phyloP scores from a whole-genome alignment of 2,329 filamentous ascomycete species.

The Trichoderma breve region DNA sequence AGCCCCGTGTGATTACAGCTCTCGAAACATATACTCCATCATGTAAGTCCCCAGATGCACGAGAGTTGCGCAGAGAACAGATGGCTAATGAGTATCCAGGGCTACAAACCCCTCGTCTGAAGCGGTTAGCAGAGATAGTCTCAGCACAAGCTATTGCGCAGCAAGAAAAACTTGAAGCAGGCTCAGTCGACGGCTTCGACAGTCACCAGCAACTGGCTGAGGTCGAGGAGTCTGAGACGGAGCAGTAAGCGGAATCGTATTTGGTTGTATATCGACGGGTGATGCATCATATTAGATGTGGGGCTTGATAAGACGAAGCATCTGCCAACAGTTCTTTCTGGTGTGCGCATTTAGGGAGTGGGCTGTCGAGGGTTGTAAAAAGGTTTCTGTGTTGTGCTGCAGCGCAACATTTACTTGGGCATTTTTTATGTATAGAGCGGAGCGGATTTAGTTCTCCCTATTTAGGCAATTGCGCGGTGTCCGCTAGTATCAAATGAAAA shows the following conservation, averaged over 20 bases:
- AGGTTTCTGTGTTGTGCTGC: conserved; percentile 10
- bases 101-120: conserved; percentile 93
- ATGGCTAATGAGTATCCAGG: conserved; percentile 49
- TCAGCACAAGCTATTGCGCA: conserved; percentile 94
- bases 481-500: conserved; percentile 16
- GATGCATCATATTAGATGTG: conserved; percentile 15
- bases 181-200: conserved; percentile 46
- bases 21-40: conserved; percentile 97
- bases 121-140: conserved; percentile 96
- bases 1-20: conserved; percentile 91
- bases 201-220: conserved; percentile 50
- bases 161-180: conserved; percentile 76
- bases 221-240: conserved; percentile 46
- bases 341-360: conserved; percentile 7
- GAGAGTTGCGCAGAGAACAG: not conserved
- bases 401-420: conserved; percentile 15
- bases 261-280: conserved; percentile 18
- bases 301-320: not conserved
- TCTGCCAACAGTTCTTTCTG: conserved; percentile 3
- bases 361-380: conserved; percentile 6
- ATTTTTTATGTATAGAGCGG: conserved; percentile 19
- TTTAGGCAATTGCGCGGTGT: conserved; percentile 17
- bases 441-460: conserved; percentile 26
- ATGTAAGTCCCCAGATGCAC: conserved; percentile 60
- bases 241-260: conserved; percentile 13